phyloP scores from a whole-genome alignment of 2,329 filamentous ascomycete species.

The Aspergillus neotritici region DNA sequence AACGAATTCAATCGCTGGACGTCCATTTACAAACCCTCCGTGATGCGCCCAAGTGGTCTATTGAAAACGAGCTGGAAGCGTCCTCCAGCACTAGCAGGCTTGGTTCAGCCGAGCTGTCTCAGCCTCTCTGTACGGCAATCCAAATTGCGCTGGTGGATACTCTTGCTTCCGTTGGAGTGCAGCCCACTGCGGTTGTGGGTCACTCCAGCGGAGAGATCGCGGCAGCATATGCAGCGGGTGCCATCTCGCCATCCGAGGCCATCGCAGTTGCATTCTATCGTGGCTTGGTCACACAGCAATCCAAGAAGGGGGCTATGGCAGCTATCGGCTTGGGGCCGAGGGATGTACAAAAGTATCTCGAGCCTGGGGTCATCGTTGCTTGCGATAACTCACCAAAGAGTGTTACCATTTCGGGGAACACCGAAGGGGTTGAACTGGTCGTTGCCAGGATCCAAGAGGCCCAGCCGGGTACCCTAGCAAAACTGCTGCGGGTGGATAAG shows the following conservation, averaged over 20 bases:
- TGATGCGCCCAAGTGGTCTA: too few relatives aligned
- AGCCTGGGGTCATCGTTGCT: conserved; percentile 10
- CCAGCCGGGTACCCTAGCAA: conserved; percentile 5
- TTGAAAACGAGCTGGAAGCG: neutral
- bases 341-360: too few relatives aligned
- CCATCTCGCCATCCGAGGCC: conserved; percentile 5
- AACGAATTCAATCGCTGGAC: conserved; percentile 3
- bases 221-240: conserved; percentile 15
- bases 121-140: conserved; percentile 17
- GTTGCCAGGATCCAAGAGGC: conserved; percentile 7
- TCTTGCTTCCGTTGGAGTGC: conserved; percentile 5
- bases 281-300: too few relatives aligned
- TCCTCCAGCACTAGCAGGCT: too few relatives aligned
- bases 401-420: conserved; percentile 15
- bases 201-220: conserved; percentile 19
- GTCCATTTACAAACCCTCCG: too few relatives aligned
- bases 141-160: conserved; percentile 16
- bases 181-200: conserved; percentile 12
- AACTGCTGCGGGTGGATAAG: conserved; percentile 14
- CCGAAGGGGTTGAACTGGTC: neutral
- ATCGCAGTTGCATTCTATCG: conserved; percentile 10
- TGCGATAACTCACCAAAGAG: conserved; percentile 15
- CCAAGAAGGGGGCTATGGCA: too few relatives aligned
- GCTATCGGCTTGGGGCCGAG: too few relatives aligned
- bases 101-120: conserved; percentile 5